A percentile compares a stretch with the other conserved stretches of the same genome.
These are phyloP conservation scores for Thalassiosira ordinaria DNA, from an alignment of 352 stramenopile genomes.

Conservation along the genomic window DNA sequence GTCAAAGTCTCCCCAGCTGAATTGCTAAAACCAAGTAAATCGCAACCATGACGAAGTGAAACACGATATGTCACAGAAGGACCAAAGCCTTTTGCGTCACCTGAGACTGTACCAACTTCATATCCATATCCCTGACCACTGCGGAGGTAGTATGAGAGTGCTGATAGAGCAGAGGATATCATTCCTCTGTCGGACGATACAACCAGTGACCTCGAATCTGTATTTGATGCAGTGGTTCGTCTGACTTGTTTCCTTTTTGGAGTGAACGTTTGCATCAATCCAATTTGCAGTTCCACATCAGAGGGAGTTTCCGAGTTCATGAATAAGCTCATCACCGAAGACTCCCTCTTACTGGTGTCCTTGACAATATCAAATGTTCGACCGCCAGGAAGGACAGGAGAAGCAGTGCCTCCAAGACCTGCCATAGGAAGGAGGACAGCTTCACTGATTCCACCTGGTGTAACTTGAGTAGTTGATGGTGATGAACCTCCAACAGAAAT, in stretches of 20 bases:
- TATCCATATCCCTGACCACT: slow-evolving; percentile 40
- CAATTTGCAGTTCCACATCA: slow-evolving; percentile 72
- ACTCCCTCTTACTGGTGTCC: slow-evolving; percentile 16
- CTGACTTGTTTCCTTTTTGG: slow-evolving; percentile 13
- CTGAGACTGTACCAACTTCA: slow-evolving; percentile 38
- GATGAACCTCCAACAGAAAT: background rate
- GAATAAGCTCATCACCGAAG: slow-evolving; percentile 58
- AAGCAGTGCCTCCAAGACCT: slow-evolving; percentile 27
- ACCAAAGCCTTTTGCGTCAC: slow-evolving; percentile 17
- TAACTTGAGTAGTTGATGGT: slow-evolving; percentile 7
- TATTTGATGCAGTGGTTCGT: slow-evolving; percentile 2
- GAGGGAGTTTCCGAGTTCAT: slow-evolving; percentile 77
- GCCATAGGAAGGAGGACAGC: slow-evolving; percentile 66
- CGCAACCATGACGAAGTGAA: slow-evolving; percentile 64
- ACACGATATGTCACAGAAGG: slow-evolving; percentile 63
- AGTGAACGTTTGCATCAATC: slow-evolving; percentile 64
- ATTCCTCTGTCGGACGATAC: slow-evolving; percentile 34
- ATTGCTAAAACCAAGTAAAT: slow-evolving; percentile 47
- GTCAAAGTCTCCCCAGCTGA: slow-evolving; percentile 30
- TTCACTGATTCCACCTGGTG: slow-evolving; percentile 76
- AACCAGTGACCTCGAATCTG: slow-evolving; percentile 26
- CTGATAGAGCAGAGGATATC: slow-evolving; percentile 59
- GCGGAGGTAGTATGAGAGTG: slow-evolving; percentile 64
- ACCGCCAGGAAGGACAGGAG: slow-evolving; percentile 70
- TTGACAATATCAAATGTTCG: slow-evolving; percentile 72